Conservation (phyloP, 2,329 filamentous ascomycete species). For the Botrytis squamosa region DNA sequence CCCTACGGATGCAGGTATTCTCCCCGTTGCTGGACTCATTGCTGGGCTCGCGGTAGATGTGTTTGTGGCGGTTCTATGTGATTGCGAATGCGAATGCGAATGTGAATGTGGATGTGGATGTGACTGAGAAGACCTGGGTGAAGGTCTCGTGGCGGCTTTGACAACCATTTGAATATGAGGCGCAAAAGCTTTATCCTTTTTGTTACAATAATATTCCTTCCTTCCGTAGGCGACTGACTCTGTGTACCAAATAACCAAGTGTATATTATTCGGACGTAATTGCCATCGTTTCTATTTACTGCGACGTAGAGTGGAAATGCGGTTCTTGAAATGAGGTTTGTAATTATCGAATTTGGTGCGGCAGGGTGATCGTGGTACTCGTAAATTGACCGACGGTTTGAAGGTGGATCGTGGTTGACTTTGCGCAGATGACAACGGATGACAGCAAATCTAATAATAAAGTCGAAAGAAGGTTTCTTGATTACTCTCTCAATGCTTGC, state of each 20-base stretch:
- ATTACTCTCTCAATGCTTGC: background rate
- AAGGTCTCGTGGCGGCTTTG: slow-evolving; percentile 36
- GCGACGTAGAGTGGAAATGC: slow-evolving; percentile 2
- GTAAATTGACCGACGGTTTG: background rate
- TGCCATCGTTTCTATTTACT: slow-evolving; percentile 1
- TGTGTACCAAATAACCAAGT: background rate
- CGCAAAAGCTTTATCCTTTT: slow-evolving; percentile 7
- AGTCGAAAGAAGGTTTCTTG: background rate
- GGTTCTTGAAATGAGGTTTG: background rate
- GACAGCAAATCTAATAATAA: background rate
- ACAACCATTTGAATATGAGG: slow-evolving; percentile 32
- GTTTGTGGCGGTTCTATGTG: slow-evolving; percentile 25
- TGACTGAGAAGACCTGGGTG: slow-evolving; percentile 32
- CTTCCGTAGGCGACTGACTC: background rate
- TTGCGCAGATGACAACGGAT: background rate
- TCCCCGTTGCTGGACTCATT: slow-evolving; percentile 23
- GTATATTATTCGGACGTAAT: background rate
- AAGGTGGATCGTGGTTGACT: slow-evolving; percentile 15
- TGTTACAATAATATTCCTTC: background rate
- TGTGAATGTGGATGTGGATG: slow-evolving; percentile 31
- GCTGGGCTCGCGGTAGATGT: slow-evolving; percentile 28
- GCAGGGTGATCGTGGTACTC: slow-evolving; percentile 7
- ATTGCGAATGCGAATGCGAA: slow-evolving; percentile 32
- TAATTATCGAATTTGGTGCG: background rate
- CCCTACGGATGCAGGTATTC: slow-evolving; percentile 34